Base-by-base conservation (phyloP, 768 basidiomycete species). In the Boletus rubescentipes region DNA sequence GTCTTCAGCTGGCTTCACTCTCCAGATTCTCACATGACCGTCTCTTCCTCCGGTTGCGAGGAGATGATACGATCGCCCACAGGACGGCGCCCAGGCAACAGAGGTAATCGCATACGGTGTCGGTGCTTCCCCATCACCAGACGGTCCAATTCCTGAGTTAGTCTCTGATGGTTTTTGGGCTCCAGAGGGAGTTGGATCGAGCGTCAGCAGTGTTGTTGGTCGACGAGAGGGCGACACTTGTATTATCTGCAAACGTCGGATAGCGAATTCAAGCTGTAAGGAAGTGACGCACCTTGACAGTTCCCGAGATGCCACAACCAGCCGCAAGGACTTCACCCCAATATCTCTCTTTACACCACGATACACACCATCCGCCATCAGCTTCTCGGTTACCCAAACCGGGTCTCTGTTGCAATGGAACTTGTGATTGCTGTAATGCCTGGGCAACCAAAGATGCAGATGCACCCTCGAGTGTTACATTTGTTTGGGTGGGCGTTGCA, bases 321-420 rank as follows among this genome's bases (percentile, higher is more conserved):
- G 84, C 86, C 9, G 93, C 93, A 45, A 98, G 76, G 18, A 96
- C 65, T 66, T 94, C 91, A 2, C 96, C 96, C 94, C 94, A 97
- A 71, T 94, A 97, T 55, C 82, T 79, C 63, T 98, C 97, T 65
- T 93, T 92, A 71, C 95, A 98, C 94, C 95, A 99, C 9, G 88
- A 89, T 39, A 99, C 71, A 52, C 86, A 89, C 93, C 93, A 98
- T 1, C 91, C 95, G 4, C 93, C 93, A 50, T 93, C 87, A 3
- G 92, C 92, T 69, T 95, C 90, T 38, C 87, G 77, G 60, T 82
- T 85, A 0, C 83, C 86, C 21, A 74, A 55, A 1, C 81, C 79
- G 15, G 75, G 72, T 51, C 77, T 68, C 58, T 63, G 55, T 63
- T 64, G 71, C 20, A 58, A n/a, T 43, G 63, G 72, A 38, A 67